Conservation (phyloP, 805 yeast genomes). For the Lipomyces chichibuensis region DNA sequence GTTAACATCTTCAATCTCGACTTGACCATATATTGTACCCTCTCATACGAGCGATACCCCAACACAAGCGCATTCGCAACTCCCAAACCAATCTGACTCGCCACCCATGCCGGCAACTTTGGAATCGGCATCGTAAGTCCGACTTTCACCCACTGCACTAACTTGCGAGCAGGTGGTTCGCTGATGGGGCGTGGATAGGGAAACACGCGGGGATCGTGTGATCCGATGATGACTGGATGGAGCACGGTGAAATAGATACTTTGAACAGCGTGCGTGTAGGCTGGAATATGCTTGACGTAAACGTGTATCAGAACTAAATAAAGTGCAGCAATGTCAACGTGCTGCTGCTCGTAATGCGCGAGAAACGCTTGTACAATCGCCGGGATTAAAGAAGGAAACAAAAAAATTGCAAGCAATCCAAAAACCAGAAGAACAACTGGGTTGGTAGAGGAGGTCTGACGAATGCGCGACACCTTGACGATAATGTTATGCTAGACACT, state of each 20-base stretch:
- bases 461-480: neutral
- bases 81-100: slow-evolving; percentile 33
- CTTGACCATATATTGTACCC: slow-evolving; percentile 21
- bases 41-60: slow-evolving; percentile 31
- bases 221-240: neutral
- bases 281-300: slow-evolving; percentile 4
- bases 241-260: slow-evolving; percentile 2
- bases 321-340: neutral
- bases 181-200: slow-evolving; percentile 1
- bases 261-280: neutral
- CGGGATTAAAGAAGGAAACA: neutral
- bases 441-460: neutral
- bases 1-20: slow-evolving; percentile 5
- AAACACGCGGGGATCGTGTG: slow-evolving; percentile 1
- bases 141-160: slow-evolving; percentile 10
- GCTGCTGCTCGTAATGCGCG: slow-evolving; percentile 1
- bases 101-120: slow-evolving; percentile 27
- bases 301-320: neutral
- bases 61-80: slow-evolving; percentile 29
- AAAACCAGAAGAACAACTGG: neutral
- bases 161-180: neutral
- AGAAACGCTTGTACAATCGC: neutral
- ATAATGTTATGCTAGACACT: slow-evolving; percentile 1
- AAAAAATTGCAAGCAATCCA: neutral
- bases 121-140: slow-evolving; percentile 28